These are phyloP conservation scores for Ensete glaucum DNA, from an alignment of 176 grass and related monocot genomes.

Conservation along the genomic window DNA sequence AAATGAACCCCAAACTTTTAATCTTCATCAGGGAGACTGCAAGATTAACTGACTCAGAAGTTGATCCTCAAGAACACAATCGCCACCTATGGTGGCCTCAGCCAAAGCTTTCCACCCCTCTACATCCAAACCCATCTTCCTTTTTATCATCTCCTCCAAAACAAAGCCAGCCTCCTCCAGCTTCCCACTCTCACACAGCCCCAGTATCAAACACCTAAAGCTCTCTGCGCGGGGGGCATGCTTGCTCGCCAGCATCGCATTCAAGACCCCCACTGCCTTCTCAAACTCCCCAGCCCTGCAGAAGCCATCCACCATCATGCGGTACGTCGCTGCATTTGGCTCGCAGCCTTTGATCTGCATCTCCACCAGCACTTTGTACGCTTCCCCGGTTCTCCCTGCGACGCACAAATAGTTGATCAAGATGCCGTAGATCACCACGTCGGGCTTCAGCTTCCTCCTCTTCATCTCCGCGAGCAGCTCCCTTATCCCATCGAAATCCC, in stretches of 20 bases:
- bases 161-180: conserved; percentile 43
- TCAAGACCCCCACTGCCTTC: conserved; percentile 18
- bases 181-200: conserved; percentile 19
- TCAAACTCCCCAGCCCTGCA: conserved; percentile 6
- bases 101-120: conserved; percentile 5
- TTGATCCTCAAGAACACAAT: background rate
- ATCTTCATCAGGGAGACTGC: too few species aligned
- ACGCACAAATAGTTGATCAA: conserved; percentile 3
- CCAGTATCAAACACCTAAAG: conserved; percentile 28
- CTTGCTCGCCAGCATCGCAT: conserved; percentile 47
- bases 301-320: conserved; percentile 16
- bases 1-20: too few species aligned
- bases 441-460: conserved; percentile 11
- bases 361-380: conserved; percentile 4
- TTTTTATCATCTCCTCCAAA: conserved; percentile 46
- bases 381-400: background rate
- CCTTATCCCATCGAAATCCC: conserved; percentile 27
- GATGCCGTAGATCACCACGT: conserved; percentile 6
- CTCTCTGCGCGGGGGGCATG: conserved; percentile 34
- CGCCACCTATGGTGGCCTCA: background rate
- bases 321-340: conserved; percentile 7
- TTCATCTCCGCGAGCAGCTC: conserved; percentile 29
- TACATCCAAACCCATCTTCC: conserved; percentile 3
- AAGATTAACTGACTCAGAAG: background rate
- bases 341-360: conserved; percentile 8